Evolutionary conservation across 352 stramenopile genomes (phyloP).

Genomic region (Globisporangium nagaii): DNA sequence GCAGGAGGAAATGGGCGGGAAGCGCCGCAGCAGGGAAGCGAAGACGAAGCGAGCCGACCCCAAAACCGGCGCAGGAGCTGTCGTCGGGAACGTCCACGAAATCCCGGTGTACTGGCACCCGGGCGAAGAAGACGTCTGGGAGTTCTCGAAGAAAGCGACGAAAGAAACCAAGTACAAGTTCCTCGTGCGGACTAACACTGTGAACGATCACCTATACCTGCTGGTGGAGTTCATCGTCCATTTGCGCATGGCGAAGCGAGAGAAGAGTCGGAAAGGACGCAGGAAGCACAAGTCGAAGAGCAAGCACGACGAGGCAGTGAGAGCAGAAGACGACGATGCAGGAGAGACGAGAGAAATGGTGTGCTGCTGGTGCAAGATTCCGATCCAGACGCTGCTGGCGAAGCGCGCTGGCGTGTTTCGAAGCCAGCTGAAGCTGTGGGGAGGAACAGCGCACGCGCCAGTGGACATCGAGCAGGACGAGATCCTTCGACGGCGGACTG

Average conservation of each 20-base stretch:
- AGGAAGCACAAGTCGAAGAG: background rate
- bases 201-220: conserved; percentile 64
- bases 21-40: conserved; percentile 5
- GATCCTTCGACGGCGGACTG: conserved; percentile 53
- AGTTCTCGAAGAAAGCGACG: conserved; percentile 72
- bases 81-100: conserved; percentile 74
- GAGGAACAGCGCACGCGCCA: conserved; percentile 51
- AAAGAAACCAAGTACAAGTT: conserved; percentile 84
- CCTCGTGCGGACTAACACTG: conserved; percentile 59
- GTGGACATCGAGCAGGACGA: conserved; percentile 76
- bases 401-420: conserved; percentile 43
- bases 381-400: conserved; percentile 41
- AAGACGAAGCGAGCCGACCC: conserved; percentile 4
- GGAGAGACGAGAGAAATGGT: conserved; percentile 53
- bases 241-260: conserved; percentile 26
- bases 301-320: background rate
- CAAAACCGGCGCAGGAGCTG: conserved; percentile 20
- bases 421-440: conserved; percentile 52
- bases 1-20: conserved; percentile 21
- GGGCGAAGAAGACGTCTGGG: conserved; percentile 73
- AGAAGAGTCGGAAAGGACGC: conserved; percentile 15
- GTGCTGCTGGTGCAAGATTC: conserved; percentile 77
- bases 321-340: background rate
- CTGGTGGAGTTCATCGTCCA: conserved; percentile 76
- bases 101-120: conserved; percentile 70